Percentiles rank a stretch among this genome's conserved stretches.
phyloP scores from a whole-genome alignment of 306 rosid species.

The Fagus crenata region DNA sequence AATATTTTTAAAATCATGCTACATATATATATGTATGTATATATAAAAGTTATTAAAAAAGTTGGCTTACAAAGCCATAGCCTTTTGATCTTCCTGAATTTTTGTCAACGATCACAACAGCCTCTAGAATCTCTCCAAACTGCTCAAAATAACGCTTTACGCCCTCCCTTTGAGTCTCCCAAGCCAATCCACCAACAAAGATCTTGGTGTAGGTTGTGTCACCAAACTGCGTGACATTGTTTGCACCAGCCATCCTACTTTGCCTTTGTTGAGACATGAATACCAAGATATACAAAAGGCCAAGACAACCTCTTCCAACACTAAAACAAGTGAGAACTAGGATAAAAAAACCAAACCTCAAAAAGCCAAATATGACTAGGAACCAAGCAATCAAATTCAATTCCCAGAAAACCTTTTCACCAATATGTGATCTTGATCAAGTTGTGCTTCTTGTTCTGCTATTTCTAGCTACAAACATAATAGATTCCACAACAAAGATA shows the following conservation, averaged over 20 bases:
- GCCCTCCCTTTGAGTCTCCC: slow-evolving; percentile 52
- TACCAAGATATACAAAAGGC: slow-evolving; percentile 7
- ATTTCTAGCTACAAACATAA: slow-evolving; percentile 22
- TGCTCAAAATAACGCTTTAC: slow-evolving; percentile 52
- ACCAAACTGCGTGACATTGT: slow-evolving; percentile 29
- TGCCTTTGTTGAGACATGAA: slow-evolving; percentile 44
- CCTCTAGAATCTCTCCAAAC: slow-evolving; percentile 58
- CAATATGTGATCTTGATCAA: slow-evolving; percentile 20
- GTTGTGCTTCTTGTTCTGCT: slow-evolving; percentile 34
- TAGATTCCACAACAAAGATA: slow-evolving; percentile 60
- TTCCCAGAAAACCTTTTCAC: slow-evolving; percentile 24
- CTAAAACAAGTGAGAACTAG: slow-evolving; percentile 1
- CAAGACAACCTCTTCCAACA: slow-evolving; percentile 1
- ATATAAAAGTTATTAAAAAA: background rate
- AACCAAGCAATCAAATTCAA: slow-evolving; percentile 30
- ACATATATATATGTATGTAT: background rate
- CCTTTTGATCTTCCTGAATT: slow-evolving; percentile 58
- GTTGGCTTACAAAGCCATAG: slow-evolving; percentile 59
- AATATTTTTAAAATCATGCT: background rate
- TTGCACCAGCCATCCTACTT: slow-evolving; percentile 41
- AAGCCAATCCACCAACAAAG: slow-evolving; percentile 64
- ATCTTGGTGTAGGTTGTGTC: slow-evolving; percentile 55
- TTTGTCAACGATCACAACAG: slow-evolving; percentile 57
- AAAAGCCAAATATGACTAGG: slow-evolving; percentile 20
- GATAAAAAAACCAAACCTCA: background rate